These are phyloP conservation scores for Arachnopeziza araneosa DNA, from an alignment of 2,329 filamentous ascomycete species.

Conservation along the genomic window DNA sequence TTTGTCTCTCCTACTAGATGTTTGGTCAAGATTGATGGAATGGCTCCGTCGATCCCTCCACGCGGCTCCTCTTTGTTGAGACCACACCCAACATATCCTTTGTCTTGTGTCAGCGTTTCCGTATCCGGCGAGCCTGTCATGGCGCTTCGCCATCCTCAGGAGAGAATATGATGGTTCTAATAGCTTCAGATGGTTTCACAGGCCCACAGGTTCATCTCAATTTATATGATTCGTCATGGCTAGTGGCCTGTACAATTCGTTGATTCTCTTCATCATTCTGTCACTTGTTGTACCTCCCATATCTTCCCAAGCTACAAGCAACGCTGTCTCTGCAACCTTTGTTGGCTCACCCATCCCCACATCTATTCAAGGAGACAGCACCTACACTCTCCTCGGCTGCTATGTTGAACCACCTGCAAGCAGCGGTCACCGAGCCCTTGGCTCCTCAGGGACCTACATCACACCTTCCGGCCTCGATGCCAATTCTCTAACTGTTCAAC, in stretches of 20 bases:
- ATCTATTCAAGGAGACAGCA: background rate
- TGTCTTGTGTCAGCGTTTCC: background rate
- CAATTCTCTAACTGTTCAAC: slow-evolving; percentile 12
- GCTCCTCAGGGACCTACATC: slow-evolving; percentile 8
- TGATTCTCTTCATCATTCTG: background rate
- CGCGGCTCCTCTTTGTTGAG: too few relatives aligned
- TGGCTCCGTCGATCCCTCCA: too few relatives aligned
- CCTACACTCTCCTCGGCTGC: slow-evolving; percentile 10
- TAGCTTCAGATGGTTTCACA: background rate
- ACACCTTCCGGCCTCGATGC: slow-evolving; percentile 4
- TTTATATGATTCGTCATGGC: background rate
- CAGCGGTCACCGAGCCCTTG: slow-evolving; percentile 6
- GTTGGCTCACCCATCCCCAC: slow-evolving; percentile 1
- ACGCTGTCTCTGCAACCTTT: background rate
- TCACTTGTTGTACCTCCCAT: background rate
- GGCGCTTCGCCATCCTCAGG: background rate
- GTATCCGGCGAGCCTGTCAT: background rate
- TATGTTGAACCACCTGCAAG: slow-evolving; percentile 12
- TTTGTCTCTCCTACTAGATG: too few relatives aligned
- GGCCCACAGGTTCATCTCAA: background rate
- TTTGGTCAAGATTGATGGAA: too few relatives aligned
- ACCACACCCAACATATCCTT: background rate
- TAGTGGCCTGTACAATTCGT: background rate
- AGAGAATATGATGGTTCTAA: too few relatives aligned
- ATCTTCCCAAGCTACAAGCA: background rate